Evolutionary conservation across 768 basidiomycete genomes (phyloP).

Genomic region (Hemileccinum impolitum): DNA sequence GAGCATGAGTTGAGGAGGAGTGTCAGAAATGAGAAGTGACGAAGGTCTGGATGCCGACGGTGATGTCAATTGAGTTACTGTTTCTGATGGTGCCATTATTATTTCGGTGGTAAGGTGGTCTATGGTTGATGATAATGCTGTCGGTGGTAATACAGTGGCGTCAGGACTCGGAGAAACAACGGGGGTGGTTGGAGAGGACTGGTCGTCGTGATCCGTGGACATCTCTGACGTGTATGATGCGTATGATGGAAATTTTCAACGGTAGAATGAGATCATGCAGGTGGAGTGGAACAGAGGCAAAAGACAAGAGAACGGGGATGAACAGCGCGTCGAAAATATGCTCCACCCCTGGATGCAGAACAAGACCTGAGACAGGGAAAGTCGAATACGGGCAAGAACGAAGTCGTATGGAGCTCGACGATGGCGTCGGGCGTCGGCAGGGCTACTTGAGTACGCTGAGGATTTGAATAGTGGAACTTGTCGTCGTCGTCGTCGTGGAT

Average conservation of each 20-base stretch:
- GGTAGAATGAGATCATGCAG: slow-evolving; percentile 21
- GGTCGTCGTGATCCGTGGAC: slow-evolving; percentile 24
- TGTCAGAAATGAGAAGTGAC: slow-evolving; percentile 18
- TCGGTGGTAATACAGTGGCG: slow-evolving; percentile 24
- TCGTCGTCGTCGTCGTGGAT: slow-evolving; percentile 7
- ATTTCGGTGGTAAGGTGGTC: slow-evolving; percentile 22
- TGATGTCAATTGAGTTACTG: slow-evolving; percentile 10
- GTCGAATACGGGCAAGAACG: not conserved
- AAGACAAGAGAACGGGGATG: not conserved
- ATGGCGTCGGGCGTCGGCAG: not conserved
- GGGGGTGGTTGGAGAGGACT: slow-evolving; percentile 12
- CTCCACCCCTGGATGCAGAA: slow-evolving; percentile 3
- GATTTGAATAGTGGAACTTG: not conserved
- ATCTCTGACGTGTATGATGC: slow-evolving; percentile 20
- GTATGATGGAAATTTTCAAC: slow-evolving; percentile 8
- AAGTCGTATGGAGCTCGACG: not conserved
- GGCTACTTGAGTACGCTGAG: not conserved
- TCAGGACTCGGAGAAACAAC: slow-evolving; percentile 13
- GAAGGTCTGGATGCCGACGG: slow-evolving; percentile 17
- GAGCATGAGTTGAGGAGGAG: slow-evolving; percentile 35
- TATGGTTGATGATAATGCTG: slow-evolving; percentile 17
- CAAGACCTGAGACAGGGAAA: slow-evolving; percentile 8
- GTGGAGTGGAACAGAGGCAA: not conserved
- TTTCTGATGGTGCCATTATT: slow-evolving; percentile 19
- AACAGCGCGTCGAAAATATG: slow-evolving; percentile 10